phyloP scores from a whole-genome alignment of 352 stramenopile species.

The Thalassiosira exigua region DNA sequence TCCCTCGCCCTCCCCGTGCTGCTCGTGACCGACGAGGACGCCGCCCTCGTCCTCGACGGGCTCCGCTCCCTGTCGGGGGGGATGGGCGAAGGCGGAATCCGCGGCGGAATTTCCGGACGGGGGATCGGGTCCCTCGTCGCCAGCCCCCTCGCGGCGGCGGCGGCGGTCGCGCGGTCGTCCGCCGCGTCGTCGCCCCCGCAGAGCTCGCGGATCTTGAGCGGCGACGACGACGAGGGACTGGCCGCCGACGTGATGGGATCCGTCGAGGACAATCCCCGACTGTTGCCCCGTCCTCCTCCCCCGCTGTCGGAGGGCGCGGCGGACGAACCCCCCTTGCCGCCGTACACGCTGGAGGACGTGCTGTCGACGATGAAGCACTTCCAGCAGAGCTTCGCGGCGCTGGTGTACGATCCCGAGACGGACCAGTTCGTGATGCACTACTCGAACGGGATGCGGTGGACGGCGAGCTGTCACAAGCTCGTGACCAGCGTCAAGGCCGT shows the following conservation, averaged over 20 bases:
- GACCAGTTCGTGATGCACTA: conserved; percentile 33
- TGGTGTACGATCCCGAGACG: conserved; percentile 25
- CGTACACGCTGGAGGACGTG: conserved; percentile 22
- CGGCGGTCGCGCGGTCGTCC: conserved; percentile 26
- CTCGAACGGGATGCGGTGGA: conserved; percentile 29
- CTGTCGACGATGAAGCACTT: conserved; percentile 1
- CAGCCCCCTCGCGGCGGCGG: conserved; percentile 27
- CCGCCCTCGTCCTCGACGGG: conserved; percentile 28
- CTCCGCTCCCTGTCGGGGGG: too few relatives aligned
- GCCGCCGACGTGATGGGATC: too few relatives aligned
- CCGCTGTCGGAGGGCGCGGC: too few relatives aligned
- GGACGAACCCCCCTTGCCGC: too few relatives aligned
- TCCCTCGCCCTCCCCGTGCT: conserved; percentile 15
- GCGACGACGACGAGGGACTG: too few relatives aligned
- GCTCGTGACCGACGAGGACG: conserved; percentile 23
- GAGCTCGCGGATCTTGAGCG: conserved; percentile 24
- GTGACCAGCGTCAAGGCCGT: conserved; percentile 13
- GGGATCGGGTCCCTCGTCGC: conserved; percentile 3
- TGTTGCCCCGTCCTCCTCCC: too few relatives aligned
- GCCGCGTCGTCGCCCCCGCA: conserved; percentile 16
- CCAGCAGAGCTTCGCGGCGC: conserved; percentile 9
- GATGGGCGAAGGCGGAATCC: conserved; percentile 39
- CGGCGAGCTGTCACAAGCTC: conserved; percentile 27
- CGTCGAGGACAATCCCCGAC: too few relatives aligned
- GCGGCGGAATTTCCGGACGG: conserved; percentile 34